Percentiles rank a stretch among this genome's conserved stretches.
phyloP scores from a whole-genome alignment of 2,329 filamentous ascomycete species.

The Triangularia setosa region DNA sequence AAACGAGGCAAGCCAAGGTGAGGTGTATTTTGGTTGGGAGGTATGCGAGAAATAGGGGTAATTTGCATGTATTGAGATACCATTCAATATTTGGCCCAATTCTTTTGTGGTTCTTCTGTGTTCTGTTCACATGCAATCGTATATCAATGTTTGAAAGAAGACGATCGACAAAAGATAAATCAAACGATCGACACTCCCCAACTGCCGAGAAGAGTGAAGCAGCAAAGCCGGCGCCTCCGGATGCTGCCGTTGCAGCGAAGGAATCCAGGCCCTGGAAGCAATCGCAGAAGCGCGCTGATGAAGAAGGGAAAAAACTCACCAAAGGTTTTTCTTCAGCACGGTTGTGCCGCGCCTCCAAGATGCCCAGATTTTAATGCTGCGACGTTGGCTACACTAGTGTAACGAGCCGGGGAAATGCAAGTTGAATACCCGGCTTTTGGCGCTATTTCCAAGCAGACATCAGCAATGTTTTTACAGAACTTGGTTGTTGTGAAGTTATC shows the following conservation, averaged over 20 bases:
- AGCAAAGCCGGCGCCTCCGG: not conserved
- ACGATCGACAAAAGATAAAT: not conserved
- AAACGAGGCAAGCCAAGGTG: not conserved
- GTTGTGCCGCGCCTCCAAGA: not conserved
- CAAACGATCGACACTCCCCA: not conserved
- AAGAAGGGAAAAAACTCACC: not conserved
- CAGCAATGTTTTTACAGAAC: not conserved
- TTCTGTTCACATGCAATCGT: not conserved
- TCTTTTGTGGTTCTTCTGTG: not conserved
- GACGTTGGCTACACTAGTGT: not conserved
- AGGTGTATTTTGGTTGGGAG: not conserved
- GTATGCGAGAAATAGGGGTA: not conserved
- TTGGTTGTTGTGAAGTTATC: not conserved
- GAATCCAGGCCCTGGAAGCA: not conserved
- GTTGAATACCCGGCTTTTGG: not conserved
- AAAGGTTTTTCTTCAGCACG: not conserved
- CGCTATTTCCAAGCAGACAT: not conserved
- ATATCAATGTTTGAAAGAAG: not conserved
- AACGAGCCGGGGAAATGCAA: not conserved
- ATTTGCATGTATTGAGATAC: not conserved
- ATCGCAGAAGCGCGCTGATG: not conserved
- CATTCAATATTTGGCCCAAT: not conserved
- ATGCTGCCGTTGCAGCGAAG: not conserved
- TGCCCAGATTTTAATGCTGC: not conserved
- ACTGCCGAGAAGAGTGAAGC: not conserved